These are phyloP conservation scores for Akanthomyces lecanii DNA, from an alignment of 2,329 filamentous ascomycete species.

Conservation along the genomic window DNA sequence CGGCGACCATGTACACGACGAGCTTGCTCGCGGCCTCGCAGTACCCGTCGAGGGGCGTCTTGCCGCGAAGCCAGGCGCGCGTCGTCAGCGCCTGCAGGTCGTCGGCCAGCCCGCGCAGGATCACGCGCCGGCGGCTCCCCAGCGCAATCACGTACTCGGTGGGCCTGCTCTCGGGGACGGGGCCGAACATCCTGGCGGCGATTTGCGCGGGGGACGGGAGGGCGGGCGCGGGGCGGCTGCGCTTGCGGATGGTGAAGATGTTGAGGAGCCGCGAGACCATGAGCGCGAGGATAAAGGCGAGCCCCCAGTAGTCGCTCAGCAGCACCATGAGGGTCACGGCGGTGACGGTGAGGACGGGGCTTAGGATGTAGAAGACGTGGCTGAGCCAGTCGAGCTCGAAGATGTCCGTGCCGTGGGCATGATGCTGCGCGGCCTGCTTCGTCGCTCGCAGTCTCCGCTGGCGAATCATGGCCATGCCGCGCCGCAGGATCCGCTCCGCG, in stretches of 20 bases:
- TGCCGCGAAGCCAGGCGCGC: conserved; percentile 50
- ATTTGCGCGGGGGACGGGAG: not conserved
- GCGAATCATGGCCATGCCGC: conserved; percentile 2
- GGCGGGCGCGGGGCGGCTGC: conserved; percentile 27
- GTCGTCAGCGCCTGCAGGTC: conserved; percentile 59
- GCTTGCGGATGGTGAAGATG: conserved; percentile 52
- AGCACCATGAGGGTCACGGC: conserved; percentile 43
- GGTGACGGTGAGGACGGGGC: conserved; percentile 42
- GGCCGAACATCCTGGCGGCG: not conserved
- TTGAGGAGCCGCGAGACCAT: conserved; percentile 53
- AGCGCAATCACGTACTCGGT: conserved; percentile 51
- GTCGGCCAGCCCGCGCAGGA: conserved; percentile 48
- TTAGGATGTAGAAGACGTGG: conserved; percentile 45
- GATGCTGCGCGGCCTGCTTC: not conserved
- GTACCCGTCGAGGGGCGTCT: conserved; percentile 47
- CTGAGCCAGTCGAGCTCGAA: conserved; percentile 43
- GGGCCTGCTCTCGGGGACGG: conserved; percentile 8
- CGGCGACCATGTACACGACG: conserved; percentile 54
- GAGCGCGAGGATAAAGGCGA: conserved; percentile 44
- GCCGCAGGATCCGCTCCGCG: conserved; percentile 20
- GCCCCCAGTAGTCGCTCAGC: conserved; percentile 49
- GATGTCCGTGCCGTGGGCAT: conserved; percentile 20
- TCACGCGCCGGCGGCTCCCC: conserved; percentile 44
- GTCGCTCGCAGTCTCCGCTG: not conserved
- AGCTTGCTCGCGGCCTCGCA: conserved; percentile 51